Evolutionary conservation across 2,329 filamentous ascomycete genomes (phyloP), one percentile per base, ranked within the genome.

Genomic region (Arthrobotrys sphaeroides): DNA sequence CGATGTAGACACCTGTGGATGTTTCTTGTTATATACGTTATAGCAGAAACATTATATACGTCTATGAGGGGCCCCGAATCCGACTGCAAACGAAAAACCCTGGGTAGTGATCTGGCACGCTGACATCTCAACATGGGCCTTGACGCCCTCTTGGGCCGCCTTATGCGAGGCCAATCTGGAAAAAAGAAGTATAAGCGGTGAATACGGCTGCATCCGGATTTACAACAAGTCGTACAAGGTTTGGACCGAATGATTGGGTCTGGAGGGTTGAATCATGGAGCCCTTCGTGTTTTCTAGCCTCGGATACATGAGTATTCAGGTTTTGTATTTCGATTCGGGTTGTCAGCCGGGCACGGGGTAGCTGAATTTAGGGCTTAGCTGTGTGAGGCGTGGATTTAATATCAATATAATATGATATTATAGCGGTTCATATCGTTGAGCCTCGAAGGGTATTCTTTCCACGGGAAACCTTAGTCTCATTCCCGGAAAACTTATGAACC

Each of bases 141-240:
- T 55, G 51, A 38, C 16, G 31, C 51, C 31, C 10, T 55, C 51
- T 55, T 55, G 18, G 51, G 51, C 16, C 28, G 49, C 51, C 51
- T 55, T 38, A 55, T 38, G 51, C 51, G 51, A 55, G 31, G 18
- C 9, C 2, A 38, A 38, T 36, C 51, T 38, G 20, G 31, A 55
- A 55, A 55, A 55, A 55, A 4, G 31, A 55, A 22, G 51, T 55
- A 55, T 55, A 55, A 38, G 51, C 51, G 51, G 38, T 24, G 5
- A n/a, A 38, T 55, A 53, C 28, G 28, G 16, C 28, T 18, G 5
- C 7, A 55, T 55, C 51, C 51, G 51, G 31, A 38, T 36, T 4
- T 12, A 6, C 51, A 24, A 24, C 24, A 10, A 55, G 22, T 55
- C 38, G 18, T 38, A 18, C n/a, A 18, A 22, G 20, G 22, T 55